phyloP scores from a whole-genome alignment of 352 stramenopile genomes.

The Phytophthora ohioensis region DNA sequence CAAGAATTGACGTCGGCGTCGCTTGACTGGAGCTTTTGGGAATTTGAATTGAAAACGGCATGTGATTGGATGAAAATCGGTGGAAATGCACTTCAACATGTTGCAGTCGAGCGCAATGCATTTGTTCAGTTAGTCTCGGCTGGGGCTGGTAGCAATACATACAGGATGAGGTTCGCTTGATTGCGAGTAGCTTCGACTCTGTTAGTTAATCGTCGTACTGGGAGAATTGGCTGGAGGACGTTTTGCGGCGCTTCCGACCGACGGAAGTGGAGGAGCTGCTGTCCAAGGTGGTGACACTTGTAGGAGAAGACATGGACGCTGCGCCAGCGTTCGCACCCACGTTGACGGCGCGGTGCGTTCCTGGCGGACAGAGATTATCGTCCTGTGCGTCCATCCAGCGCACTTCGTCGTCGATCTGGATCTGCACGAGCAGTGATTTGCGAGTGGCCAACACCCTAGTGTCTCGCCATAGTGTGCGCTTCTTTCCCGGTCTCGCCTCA shows the following conservation, averaged over 20 bases:
- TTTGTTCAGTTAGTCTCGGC: background rate
- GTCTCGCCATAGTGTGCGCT: constrained; percentile 65
- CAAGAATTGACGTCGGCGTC: constrained; percentile 3
- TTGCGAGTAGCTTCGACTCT: background rate
- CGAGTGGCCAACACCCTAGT: constrained; percentile 43
- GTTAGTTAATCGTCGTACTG: constrained; percentile 25
- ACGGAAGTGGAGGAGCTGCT: constrained; percentile 14
- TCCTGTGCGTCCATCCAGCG: constrained; percentile 72
- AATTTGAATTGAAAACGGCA: constrained; percentile 28
- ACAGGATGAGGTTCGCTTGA: background rate
- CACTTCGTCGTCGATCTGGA: constrained; percentile 52
- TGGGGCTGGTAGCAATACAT: background rate
- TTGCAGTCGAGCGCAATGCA: constrained; percentile 1
- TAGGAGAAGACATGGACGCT: constrained; percentile 15
- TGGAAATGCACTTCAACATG: constrained; percentile 24
- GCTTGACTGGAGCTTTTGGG: constrained; percentile 20
- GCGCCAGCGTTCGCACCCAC: background rate
- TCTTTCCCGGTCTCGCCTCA: constrained; percentile 34
- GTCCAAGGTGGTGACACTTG: constrained; percentile 14
- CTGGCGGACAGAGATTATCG: constrained; percentile 64
- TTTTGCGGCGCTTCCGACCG: constrained; percentile 36
- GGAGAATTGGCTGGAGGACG: constrained; percentile 13
- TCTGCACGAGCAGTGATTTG: constrained; percentile 47
- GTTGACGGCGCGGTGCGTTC: constrained; percentile 62
- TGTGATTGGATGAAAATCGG: constrained; percentile 24